Conservation (phyloP, 2,329 filamentous ascomycete species). For the Dactylellina drechsleri region DNA sequence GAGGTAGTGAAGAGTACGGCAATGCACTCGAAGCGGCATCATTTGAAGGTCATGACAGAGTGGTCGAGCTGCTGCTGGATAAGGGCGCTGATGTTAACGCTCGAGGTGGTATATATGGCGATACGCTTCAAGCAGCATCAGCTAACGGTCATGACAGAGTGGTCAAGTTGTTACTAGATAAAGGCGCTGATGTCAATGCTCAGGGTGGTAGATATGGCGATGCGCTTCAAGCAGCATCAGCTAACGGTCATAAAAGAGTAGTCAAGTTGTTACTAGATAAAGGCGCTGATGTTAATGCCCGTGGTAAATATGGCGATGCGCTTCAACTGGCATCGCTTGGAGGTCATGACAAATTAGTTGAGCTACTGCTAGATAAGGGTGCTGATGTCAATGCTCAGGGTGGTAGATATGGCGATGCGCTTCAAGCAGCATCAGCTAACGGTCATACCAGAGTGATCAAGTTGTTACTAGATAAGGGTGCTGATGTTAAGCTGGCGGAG, state of each 20-base stretch:
- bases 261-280: no score
- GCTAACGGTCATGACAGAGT: constrained; percentile 52
- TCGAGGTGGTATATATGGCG: background rate
- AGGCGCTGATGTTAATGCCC: no score
- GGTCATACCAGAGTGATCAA: constrained; percentile 50
- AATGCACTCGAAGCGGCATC: constrained; percentile 1
- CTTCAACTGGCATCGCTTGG: background rate
- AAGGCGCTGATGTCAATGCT: constrained; percentile 30
- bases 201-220: no score
- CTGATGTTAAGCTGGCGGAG: constrained; percentile 13
- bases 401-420: constrained; percentile 12
- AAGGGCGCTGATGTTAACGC: background rate
- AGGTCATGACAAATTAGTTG: background rate
- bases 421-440: constrained; percentile 47
- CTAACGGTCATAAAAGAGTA: no score
- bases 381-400: background rate
- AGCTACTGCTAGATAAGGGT: background rate
- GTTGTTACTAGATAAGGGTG: constrained; percentile 51
- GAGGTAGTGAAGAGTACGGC: background rate
- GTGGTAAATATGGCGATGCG: background rate
- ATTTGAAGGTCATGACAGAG: background rate
- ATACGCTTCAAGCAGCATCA: constrained; percentile 47
- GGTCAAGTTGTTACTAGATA: constrained; percentile 49
- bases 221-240: no score
- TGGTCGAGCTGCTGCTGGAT: constrained; percentile 4